A percentile compares a stretch with the other conserved stretches of the same genome.
Evolutionary conservation across 331 rosid genomes (phyloP).

Genomic region (Spiraea crenata): DNA sequence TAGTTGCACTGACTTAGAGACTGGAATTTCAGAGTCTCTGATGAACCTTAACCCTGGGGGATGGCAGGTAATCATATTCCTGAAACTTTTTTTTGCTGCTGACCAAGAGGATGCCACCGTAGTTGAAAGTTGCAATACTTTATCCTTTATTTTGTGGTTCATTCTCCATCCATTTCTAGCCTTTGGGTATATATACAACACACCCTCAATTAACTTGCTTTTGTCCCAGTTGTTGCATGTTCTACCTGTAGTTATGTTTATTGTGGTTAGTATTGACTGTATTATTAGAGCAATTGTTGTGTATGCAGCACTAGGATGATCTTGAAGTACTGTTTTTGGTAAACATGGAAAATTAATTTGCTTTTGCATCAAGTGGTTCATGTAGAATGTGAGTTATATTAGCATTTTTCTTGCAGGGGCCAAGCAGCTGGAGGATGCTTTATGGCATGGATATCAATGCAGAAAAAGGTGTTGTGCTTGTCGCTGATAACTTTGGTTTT

Average conservation of each 20-base stretch:
- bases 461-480: constrained; percentile 72
- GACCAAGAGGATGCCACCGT: not conserved
- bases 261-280: too few species aligned
- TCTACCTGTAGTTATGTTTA: too few species aligned
- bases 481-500: constrained; percentile 83
- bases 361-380: not conserved
- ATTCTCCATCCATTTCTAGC: too few species aligned
- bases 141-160: not conserved
- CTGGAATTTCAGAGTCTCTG: constrained; percentile 65
- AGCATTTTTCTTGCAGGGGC: constrained; percentile 54
- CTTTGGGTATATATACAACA: too few species aligned
- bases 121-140: not conserved
- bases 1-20: constrained; percentile 76
- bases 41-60: constrained; percentile 85
- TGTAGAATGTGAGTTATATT: not conserved
- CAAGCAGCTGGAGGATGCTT: constrained; percentile 73
- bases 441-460: constrained; percentile 92
- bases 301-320: not conserved
- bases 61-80: constrained; percentile 63
- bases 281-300: too few species aligned
- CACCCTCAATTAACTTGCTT: too few species aligned
- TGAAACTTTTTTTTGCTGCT: constrained; percentile 10
- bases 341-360: not conserved
- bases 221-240: too few species aligned
- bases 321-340: not conserved